Evolutionary conservation across 2,329 filamentous ascomycete species (phyloP).

Genomic region (Chaetomiaceae sp.): DNA sequence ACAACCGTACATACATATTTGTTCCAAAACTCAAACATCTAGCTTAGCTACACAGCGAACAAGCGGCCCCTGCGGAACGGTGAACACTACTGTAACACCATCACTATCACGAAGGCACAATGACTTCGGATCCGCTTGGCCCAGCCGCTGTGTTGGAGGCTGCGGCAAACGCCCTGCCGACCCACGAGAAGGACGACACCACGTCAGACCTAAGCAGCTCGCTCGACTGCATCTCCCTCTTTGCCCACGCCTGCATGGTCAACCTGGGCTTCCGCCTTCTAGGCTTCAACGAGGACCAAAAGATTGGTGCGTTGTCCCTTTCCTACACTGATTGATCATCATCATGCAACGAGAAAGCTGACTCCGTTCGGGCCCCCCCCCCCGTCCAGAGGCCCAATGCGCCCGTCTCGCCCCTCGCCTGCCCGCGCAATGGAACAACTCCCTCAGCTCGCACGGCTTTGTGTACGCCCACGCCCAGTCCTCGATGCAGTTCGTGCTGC

Average conservation of each 20-base stretch:
- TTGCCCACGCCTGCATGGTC: conserved; percentile 77
- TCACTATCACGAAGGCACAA: background rate
- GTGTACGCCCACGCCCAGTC: conserved; percentile 84
- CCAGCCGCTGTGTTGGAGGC: conserved; percentile 46
- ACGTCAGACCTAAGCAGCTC: conserved; percentile 63
- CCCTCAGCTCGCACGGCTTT: conserved; percentile 69
- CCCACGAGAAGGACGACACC: conserved; percentile 48
- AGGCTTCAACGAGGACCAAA: conserved; percentile 80
- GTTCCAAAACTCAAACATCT: background rate
- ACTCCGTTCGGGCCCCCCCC: no score
- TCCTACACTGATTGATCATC: no score
- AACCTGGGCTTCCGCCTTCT: conserved; percentile 75
- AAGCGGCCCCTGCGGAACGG: background rate
- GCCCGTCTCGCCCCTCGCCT: conserved; percentile 58
- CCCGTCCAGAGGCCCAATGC: conserved; percentile 50
- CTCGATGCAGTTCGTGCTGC: conserved; percentile 76
- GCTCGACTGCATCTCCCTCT: conserved; percentile 79
- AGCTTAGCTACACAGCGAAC: background rate
- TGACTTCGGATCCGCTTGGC: conserved; percentile 36
- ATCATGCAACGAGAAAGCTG: no score
- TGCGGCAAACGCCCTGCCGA: conserved; percentile 59
- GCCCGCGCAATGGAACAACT: conserved; percentile 74
- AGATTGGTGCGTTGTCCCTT: conserved; percentile 50
- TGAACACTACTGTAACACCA: background rate
- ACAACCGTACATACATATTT: no score